Evolutionary conservation across 768 basidiomycete genomes (phyloP).

Genomic region (Mycena pura): DNA sequence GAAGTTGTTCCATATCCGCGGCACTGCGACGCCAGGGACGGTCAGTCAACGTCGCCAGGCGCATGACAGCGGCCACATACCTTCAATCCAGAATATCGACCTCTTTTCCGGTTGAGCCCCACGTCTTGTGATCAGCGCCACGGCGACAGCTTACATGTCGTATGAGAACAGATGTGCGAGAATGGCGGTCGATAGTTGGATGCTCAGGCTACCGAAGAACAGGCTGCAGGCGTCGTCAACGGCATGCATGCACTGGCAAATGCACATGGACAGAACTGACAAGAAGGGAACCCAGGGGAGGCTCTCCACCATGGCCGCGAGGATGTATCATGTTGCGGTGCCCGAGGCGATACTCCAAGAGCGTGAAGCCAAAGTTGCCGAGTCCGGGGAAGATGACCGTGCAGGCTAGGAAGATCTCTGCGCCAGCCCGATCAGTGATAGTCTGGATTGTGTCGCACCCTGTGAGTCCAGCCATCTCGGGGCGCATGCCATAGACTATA

Average conservation of each 20-base stretch:
- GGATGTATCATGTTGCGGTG: conserved; percentile 57
- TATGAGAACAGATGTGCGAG: conserved; percentile 75
- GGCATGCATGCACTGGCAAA: background rate
- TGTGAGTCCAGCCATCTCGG: no score
- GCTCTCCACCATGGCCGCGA: conserved; percentile 60
- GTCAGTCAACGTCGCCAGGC: no score
- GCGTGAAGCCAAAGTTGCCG: conserved; percentile 75
- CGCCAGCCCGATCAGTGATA: no score
- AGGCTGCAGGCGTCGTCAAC: conserved; percentile 45
- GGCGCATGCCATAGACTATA: no score
- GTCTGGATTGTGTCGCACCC: no score
- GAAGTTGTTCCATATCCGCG: no score
- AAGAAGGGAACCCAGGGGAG: conserved; percentile 77
- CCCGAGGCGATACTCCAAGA: conserved; percentile 80
- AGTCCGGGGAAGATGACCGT: conserved; percentile 80
- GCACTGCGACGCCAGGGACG: no score
- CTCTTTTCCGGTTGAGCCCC: conserved; percentile 74
- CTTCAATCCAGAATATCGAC: conserved; percentile 92
- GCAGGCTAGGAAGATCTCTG: conserved; percentile 80
- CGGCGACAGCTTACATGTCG: conserved; percentile 48
- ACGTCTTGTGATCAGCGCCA: conserved; percentile 46
- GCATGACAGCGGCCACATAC: no score
- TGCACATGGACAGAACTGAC: no score
- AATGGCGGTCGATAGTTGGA: conserved; percentile 72
- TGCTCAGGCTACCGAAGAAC: conserved; percentile 77